Evolutionary conservation across 2,329 filamentous ascomycete genomes (phyloP), one percentile per base, ranked within the genome.

Genomic region (Eurotiales sp.): DNA sequence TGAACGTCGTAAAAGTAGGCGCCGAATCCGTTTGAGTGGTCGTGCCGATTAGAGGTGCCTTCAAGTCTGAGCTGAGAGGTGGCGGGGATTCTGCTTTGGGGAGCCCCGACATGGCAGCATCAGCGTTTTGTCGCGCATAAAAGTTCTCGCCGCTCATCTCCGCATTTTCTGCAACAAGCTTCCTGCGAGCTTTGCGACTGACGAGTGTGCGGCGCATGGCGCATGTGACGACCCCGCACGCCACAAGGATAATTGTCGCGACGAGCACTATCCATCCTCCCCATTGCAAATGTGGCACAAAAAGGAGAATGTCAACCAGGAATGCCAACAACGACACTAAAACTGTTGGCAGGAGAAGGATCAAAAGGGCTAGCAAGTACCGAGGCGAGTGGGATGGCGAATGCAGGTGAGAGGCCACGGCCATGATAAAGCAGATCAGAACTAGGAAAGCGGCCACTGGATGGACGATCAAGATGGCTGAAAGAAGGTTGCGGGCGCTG

Each of bases 121-220:
- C 61, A 17, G 68, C 68, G 59, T 70, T 66, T 60, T 79, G 72
- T 53, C 85, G 80, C 62, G 85, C 87, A 71, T 95, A 96, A 67
- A 87, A 96, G 64, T 91, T 93, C 62, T 93, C 85, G 23, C 92
- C 92, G 66, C 88, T 97, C 91, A 97, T 97, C 67, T 97, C 91
- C 7, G 91, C 89, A 66, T 97, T 96, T 69, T 95, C 88, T 2
- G 85, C 90, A 65, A 97, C 95, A 41, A 90, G 83, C 75, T 86
- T 89, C 78, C 93, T 91, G 56, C 91, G 82, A n/a, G 91, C 88
- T 74, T 96, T 96, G 61, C 92, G 83, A 69, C 88, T 88, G 55
- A 96, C 88, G 52, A 97, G 76, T 2, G 91, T 95, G 54, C 92
- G 84, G 57, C 93, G 87, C 90, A 97, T 97, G 19, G 90, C 90